Base-by-base conservation (phyloP, 225 moss, liverwort and hornwort genomes). In the Pleurozium schreberi region DNA sequence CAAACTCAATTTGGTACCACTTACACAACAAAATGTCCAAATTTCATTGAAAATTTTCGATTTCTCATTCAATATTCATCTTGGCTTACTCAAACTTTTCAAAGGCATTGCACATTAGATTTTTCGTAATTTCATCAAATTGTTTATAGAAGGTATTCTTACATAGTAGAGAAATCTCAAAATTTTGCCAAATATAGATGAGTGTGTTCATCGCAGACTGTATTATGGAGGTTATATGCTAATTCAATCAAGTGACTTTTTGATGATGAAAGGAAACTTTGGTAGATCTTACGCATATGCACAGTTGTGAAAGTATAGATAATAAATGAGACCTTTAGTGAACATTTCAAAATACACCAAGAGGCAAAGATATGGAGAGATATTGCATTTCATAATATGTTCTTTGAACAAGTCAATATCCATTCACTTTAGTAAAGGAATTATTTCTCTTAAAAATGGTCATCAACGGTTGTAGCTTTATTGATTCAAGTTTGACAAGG, bases 71-170 rank as follows among this genome's bases (percentile, higher is more conserved):
- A 33, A 21, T 31, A 31, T 31, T 43, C 20, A 42, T 20, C 14
- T 81, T 43, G 2, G 6, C 6, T 33, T 20, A 27, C 3, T 53
- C 2, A 6, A 34, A 12, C 1, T 10, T 5, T n/a, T 58, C 0
- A 58, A 0, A 10, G 11, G 1, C 1, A 4, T 78, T 2, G 1
- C 1, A 23, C 7, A n/a, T 17, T n/a, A 38, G 6, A 38, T 38
- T 53, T 5, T 57, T n/a, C 2, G n/a, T 6, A n/a, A 27, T 20
- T 42, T 60, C 9, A 30, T 31, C 6, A 60, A 43, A 31, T 14
- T 61, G 9, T 2, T 14, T 31, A 3, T 13, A 20, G 8, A 60
- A 31, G 2, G 4, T 8, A 31, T 42, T 6, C 19, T 6, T 20
- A 5, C 20, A 81, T 3, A 81, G 14, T 60, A 2, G 2, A 31